Evolutionary conservation across 139 green algal species (phyloP).

Genomic region (Penium margaritaceum): DNA sequence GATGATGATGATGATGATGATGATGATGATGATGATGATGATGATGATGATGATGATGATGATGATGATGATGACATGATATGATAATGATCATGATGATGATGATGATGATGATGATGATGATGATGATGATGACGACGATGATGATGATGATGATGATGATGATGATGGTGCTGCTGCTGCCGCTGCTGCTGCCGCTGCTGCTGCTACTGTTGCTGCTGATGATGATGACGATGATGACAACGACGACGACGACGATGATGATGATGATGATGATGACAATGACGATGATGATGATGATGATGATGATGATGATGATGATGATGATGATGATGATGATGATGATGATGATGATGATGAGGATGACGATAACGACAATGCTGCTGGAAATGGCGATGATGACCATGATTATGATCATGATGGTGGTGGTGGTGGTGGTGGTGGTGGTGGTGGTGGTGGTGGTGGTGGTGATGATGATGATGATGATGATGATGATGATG

Average conservation of each 20-base stretch:
- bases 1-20: too few relatives aligned
- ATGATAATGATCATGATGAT: too few relatives aligned
- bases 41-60: too few relatives aligned
- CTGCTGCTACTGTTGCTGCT: not conserved
- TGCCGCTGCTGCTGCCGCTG: not conserved
- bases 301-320: conserved; percentile 5
- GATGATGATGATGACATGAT: too few relatives aligned
- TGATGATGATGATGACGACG: not conserved
- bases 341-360: not conserved
- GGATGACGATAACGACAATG: not conserved
- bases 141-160: not conserved
- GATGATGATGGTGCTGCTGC: not conserved
- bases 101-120: not conserved
- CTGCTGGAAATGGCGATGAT: not conserved
- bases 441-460: not conserved
- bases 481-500: too few relatives aligned
- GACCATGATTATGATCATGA: not conserved
- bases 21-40: too few relatives aligned
- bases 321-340: not conserved
- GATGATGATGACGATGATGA: not conserved
- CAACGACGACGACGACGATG: not conserved
- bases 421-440: not conserved
- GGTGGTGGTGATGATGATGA: not conserved
- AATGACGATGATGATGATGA: not conserved
- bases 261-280: not conserved